phyloP scores from a whole-genome alignment of 768 basidiomycete genomes.

The Hortiboletus flavorubellus region DNA sequence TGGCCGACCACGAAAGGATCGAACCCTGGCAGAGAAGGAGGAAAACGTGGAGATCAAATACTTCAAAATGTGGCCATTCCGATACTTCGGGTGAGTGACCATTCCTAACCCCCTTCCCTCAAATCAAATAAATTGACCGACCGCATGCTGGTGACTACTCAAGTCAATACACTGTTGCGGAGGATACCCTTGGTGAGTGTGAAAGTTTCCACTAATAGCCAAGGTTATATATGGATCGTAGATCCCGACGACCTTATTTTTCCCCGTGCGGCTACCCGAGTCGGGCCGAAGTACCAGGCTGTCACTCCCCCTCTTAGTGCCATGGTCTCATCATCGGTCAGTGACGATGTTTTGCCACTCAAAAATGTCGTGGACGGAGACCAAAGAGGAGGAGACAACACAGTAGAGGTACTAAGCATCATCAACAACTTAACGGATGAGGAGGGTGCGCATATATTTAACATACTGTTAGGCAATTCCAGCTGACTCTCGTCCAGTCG shows the following conservation, averaged over 20 bases:
- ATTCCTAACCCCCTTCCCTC: background rate
- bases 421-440: slow-evolving; percentile 61
- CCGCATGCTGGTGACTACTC: slow-evolving; percentile 6
- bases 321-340: slow-evolving; percentile 36
- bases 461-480: slow-evolving; percentile 16
- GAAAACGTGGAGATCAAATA: slow-evolving; percentile 77
- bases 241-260: slow-evolving; percentile 98
- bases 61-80: slow-evolving; percentile 90
- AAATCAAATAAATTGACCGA: slow-evolving; percentile 8
- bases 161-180: slow-evolving; percentile 87
- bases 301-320: slow-evolving; percentile 42
- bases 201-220: slow-evolving; percentile 12
- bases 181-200: slow-evolving; percentile 80
- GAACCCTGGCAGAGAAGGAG: slow-evolving; percentile 67
- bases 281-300: slow-evolving; percentile 84
- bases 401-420: slow-evolving; percentile 67
- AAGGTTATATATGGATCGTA: slow-evolving; percentile 37
- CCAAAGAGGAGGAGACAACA: slow-evolving; percentile 68
- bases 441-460: slow-evolving; percentile 51
- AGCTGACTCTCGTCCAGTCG: slow-evolving; percentile 38
- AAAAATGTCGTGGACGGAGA: slow-evolving; percentile 32
- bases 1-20: slow-evolving; percentile 76
- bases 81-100: slow-evolving; percentile 87
- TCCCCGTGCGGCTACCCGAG: slow-evolving; percentile 88
- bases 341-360: background rate